Evolutionary conservation across 306 rosid species (phyloP).

Genomic region (Ormosia semicastrata): DNA sequence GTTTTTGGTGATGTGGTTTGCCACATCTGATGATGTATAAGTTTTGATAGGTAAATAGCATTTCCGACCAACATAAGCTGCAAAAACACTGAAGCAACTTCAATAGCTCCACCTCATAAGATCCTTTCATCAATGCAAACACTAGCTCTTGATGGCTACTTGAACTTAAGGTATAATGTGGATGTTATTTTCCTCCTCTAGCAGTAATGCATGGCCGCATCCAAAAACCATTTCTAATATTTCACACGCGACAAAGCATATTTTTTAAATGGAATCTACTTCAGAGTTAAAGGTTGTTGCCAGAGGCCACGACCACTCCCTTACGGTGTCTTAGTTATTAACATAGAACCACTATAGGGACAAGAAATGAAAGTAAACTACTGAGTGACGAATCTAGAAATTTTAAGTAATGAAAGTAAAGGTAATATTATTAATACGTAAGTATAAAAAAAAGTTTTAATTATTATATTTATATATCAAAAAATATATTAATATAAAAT

Average conservation of each 20-base stretch:
- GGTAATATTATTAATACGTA: no score
- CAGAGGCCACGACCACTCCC: slow-evolving; percentile 92
- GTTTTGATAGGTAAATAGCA: no score
- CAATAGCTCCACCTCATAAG: slow-evolving; percentile 32
- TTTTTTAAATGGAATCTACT: slow-evolving; percentile 53
- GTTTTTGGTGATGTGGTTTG: no score
- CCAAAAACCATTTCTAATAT: slow-evolving; percentile 74
- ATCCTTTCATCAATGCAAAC: slow-evolving; percentile 46
- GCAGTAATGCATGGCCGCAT: slow-evolving; percentile 71
- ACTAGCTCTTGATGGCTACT: slow-evolving; percentile 63
- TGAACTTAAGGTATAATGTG: slow-evolving; percentile 55
- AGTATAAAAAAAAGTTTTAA: no score
- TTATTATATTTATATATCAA: no score
- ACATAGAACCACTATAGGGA: slow-evolving; percentile 67
- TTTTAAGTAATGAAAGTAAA: no score
- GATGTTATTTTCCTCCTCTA: slow-evolving; percentile 59
- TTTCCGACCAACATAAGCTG: slow-evolving; percentile 34
- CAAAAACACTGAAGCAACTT: slow-evolving; percentile 38
- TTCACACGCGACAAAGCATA: slow-evolving; percentile 48
- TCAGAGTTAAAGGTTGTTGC: slow-evolving; percentile 77
- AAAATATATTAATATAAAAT: no score
- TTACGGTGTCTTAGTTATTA: slow-evolving; percentile 64
- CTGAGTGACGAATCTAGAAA: no score
- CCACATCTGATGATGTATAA: no score
- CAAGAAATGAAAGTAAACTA: slow-evolving; percentile 47